Conservation (phyloP, 1,284 basidiomycete species). For the Fomitopsis schrenkii region DNA sequence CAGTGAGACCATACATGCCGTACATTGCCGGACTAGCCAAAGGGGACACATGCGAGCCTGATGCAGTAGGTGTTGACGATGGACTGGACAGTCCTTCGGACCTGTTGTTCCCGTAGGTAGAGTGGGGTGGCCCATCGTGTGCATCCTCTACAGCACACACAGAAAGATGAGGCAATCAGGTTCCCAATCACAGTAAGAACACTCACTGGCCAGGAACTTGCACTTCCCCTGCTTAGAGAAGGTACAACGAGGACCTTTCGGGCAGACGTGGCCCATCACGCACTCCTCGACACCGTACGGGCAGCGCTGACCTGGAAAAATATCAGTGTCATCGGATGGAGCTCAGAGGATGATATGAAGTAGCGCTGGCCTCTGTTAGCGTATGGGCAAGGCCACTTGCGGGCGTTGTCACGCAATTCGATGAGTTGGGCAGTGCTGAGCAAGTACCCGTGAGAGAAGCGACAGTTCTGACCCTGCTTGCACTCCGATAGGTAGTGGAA, state of each 20-base stretch:
- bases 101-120: neutral
- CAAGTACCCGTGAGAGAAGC: slow-evolving; percentile 37
- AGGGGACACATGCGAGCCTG: neutral
- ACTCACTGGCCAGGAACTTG: slow-evolving; percentile 33
- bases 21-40: neutral
- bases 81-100: neutral
- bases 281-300: slow-evolving; percentile 25
- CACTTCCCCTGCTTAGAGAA: slow-evolving; percentile 31
- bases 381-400: slow-evolving; percentile 35
- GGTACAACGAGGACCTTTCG: slow-evolving; percentile 29
- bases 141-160: slow-evolving; percentile 12
- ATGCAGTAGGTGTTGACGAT: neutral
- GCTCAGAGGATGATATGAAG: neutral
- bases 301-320: slow-evolving; percentile 26
- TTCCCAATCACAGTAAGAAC: neutral
- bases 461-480: slow-evolving; percentile 32
- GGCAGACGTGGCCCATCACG: slow-evolving; percentile 31
- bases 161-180: neutral
- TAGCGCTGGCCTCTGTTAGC: slow-evolving; percentile 28
- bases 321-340: neutral
- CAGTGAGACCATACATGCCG: neutral
- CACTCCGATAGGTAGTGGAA: slow-evolving; percentile 37
- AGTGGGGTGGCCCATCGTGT: slow-evolving; percentile 6
- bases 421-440: slow-evolving; percentile 30
- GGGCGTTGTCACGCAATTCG: slow-evolving; percentile 33